Base-by-base conservation (phyloP, 202 grass and related monocot genomes). In the Sporobolus alterniflorus region DNA sequence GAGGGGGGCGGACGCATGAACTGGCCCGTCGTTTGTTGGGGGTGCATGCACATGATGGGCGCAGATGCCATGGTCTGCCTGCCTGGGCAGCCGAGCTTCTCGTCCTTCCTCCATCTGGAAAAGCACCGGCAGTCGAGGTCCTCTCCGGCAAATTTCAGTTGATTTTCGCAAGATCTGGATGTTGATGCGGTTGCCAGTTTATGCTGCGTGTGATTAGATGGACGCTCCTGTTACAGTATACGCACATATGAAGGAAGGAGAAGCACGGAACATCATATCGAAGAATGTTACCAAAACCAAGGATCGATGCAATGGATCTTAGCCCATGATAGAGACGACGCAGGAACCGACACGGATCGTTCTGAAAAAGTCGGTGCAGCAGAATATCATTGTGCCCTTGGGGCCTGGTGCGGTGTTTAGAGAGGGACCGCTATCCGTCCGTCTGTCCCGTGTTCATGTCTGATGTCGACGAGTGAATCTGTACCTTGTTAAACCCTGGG, bases 341-440 rank as follows among this genome's bases (percentile, higher is more conserved):
- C 43, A 50, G 25, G 18, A 18, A 6, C 47, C 11, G 75, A 41
- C 21, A 64, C 17, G 11, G 56, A 18, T n/a, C n/a, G 26, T 21
- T 31, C 29, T 25, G 14, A 63, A 59, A 70, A 59, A 59, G 78
- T 47, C 56, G 52, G 36, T 52, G 46, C 2, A 4, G 46, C 2
- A 4, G 33, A 49, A 43, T 28, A 57, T 71, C 66, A 80, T 69
- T 59, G 51, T 26, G 25, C 17, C 11, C 34, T 20, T 30, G 32
- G 9, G 9, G 48, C 16, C 66, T 6, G 4, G 56, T 9, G 56
- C 29, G 14, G 46, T 22, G 18, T 39, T 8, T 1, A 6, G 72
- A 86, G 50, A 25, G 56, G 24, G 82, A 89, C 82, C 52, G 24
- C 5, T 71, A 82, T 20, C 88, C 67, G 73, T 1, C 36, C 61